Base-by-base conservation (phyloP, 371 early-diverging fungal genomes). In the Nosema muscidifuracis region DNA sequence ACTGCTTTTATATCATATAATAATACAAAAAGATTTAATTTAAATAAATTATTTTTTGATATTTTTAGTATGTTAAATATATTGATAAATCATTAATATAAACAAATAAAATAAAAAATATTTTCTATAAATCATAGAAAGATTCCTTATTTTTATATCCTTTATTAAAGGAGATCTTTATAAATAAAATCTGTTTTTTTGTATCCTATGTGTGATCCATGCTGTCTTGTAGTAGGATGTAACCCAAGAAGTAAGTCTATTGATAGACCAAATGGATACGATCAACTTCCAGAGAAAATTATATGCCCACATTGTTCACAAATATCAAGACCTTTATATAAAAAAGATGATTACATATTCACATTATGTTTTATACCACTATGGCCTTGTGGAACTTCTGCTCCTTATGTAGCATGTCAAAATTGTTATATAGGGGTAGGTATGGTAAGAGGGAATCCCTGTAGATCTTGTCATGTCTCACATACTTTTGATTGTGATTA, bases 311-410 rank as follows among this genome's bases (percentile, higher is more conserved):
- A 61, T 22, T 76, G 76, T 15, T 40, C 40, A 40, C 40, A 40
- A 15, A 15, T 40, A 7, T 9, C 40, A 7, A 40, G 40, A 40
- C 44, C 76, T 24, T 34, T 55, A 36, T 75, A 75, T 30, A 71
- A 64, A 38, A 33, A 31, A n/a, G 33, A 66, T n/a, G 38, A 28
- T 15, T 40, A 56, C 40, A 24, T 12, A 3, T 75, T 28, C 33
- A 3, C 18, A 15, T n/a, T 76, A 22, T 71, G 64, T 38, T 76
- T 57, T 26, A 67, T 76, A n/a, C 71, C 71, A 20, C 60, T 67
- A 12, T 33, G 30, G 26, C 74, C 74, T 15, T 75, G 76, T 31
- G 53, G 44, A 40, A 20, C 28, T n/a, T 30, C 57, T 7, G n/a
- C 3, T 36, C 76, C 76, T 2, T 68, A 61, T 40, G 50, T 75